phyloP scores from a whole-genome alignment of 1,284 basidiomycete species.

The Fereydounia khargensis region DNA sequence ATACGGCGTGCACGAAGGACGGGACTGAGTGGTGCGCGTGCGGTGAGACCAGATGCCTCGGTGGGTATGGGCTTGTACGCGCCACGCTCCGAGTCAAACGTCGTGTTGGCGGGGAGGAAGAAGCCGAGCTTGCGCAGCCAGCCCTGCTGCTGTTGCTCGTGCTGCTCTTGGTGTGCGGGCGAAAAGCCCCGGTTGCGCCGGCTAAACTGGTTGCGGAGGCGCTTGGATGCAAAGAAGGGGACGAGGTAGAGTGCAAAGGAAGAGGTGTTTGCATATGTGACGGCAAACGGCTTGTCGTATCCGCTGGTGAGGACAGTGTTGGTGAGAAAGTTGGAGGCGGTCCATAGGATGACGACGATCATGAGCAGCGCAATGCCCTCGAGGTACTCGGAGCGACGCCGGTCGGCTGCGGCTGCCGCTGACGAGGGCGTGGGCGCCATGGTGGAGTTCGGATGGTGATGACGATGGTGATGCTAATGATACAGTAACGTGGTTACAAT shows the following conservation, averaged over 20 bases:
- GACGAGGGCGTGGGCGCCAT: neutral
- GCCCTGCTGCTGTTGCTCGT: no score
- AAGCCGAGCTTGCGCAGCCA: conserved; percentile 49
- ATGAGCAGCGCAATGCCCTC: conserved; percentile 72
- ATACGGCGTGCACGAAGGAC: neutral
- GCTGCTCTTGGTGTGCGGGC: conserved; percentile 30
- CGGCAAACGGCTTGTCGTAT: conserved; percentile 57
- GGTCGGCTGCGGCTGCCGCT: neutral
- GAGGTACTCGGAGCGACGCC: conserved; percentile 63
- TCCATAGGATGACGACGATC: conserved; percentile 82
- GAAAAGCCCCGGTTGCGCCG: neutral
- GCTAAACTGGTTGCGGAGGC: conserved; percentile 3
- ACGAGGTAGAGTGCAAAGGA: conserved; percentile 86
- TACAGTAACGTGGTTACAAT: no score
- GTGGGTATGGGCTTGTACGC: neutral
- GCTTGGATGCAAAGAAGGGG: conserved; percentile 62
- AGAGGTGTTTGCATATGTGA: conserved; percentile 84
- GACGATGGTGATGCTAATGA: neutral
- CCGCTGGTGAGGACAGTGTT: conserved; percentile 50
- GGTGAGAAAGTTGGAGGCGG: conserved; percentile 53
- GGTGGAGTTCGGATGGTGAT: neutral
- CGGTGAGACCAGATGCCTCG: neutral
- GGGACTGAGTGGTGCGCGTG: neutral
- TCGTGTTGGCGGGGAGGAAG: no score
- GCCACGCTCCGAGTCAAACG: no score